Evolutionary conservation across 441 rosid genomes (phyloP), one percentile per base, ranked within the genome.

Genomic region (Brassica balearica): DNA sequence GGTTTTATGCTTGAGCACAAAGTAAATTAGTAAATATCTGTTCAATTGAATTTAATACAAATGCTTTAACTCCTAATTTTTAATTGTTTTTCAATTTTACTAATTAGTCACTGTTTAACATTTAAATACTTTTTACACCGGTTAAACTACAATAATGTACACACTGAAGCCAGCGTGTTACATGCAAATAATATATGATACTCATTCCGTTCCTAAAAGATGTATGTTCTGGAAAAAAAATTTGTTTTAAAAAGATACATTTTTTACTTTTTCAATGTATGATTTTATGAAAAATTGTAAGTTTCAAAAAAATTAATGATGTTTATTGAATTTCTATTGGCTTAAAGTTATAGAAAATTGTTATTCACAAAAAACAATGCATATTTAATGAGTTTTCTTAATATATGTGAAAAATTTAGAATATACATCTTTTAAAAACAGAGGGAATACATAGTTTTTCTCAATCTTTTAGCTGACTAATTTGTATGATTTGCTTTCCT

Each of bases 1-100:
- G 29, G 64, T 69, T 69, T 69, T 69, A 55, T 12, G 4, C 73
- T 55, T 69, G 64, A 7, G 64, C 51, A 17, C 55, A 32, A 69
- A 69, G 73, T 8, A 69, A 8, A 56, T 56, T 56, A 56, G 27
- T 17, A 69, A 29, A 17, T 10, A 69, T 60, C 65, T 60, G 36
- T 10, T 23, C 3, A 60, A 60, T n/a, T 23, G 12, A 11, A 60
- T 60, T 61, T 23, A 34, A 17, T 65, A 14, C 36, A 14, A 27
- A 62, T 25, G 10, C 19, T 62, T 62, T 62, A 12, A 6, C 36
- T n/a, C 17, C n/a, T 29, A 5, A 32, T 63, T n/a, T n/a, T 14
- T 32, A 3, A 14, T 64, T 20, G 63, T 20, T 51, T 51, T 8
- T 51, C 56, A 5, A 51, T 5, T 51, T 51, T 51, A 6, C 8